Evolutionary conservation across 176 grass and related monocot species (phyloP), one percentile per base, ranked within the genome.

Genomic region (Phoenix roebelenii): DNA sequence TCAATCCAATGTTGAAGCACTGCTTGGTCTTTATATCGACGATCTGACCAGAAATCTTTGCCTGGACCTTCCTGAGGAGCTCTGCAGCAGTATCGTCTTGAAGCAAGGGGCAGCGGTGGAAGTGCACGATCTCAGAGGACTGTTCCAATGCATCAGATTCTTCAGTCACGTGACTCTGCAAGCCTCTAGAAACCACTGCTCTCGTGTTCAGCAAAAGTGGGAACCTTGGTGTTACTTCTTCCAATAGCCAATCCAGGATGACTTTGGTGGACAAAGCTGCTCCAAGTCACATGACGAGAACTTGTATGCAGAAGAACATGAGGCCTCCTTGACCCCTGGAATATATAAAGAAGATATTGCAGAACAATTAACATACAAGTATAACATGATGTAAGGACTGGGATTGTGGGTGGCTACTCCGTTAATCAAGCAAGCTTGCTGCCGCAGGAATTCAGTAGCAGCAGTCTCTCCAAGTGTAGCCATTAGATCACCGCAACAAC

Each of bases 1-100:
- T 67, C 66, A 89, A 60, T n/a, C 87, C 73, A 49, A 95, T 66
- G 56, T 95, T 95, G 70, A 95, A 95, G 63, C 90, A 95, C 55
- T 83, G 85, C 66, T 89, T 85, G 0, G 85, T 86, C 75, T 75
- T 75, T 59, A 95, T 82, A 52, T 75, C 54, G 55, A 76, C 52
- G 44, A 95, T 67, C 76, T 83, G 69, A 77, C 72, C 50, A 61
- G 85, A 89, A 70, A 95, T 69, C 66, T 86, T 95, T 35, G 80
- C 51, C 57, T 95, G 80, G 59, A 86, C 70, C 67, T 89, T 78
- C 69, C 54, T 85, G 15, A 95, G 79, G 44, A 95, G 56, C 59
- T 89, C 90, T 1, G 62, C 30, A 4, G 51, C 48, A 44, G 84
- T 82, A 66, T 76, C 83, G 25, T 89, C 85, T 70, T 84, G 82